Percentiles rank a stretch among this genome's conserved stretches.
Conservation (phyloP, 2,329 filamentous ascomycete species). For the Penicillium expansum region DNA sequence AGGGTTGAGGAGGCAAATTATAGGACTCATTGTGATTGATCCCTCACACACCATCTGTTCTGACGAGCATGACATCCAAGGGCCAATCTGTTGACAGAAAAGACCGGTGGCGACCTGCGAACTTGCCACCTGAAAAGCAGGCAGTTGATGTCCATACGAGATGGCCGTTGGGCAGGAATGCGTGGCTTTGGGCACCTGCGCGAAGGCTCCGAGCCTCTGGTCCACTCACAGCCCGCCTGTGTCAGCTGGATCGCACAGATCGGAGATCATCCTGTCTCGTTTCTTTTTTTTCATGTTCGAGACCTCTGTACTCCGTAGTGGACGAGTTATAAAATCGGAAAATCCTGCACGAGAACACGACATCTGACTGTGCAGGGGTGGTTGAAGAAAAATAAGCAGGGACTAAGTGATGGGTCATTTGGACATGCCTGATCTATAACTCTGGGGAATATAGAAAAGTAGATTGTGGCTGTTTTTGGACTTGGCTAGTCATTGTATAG, state of each 20-base stretch:
- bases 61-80: neutral
- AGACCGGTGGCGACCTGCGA: conserved; percentile 8
- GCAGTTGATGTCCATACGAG: conserved; percentile 8
- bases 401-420: neutral
- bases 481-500: neutral
- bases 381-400: conserved; percentile 5
- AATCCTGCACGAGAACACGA: conserved; percentile 7
- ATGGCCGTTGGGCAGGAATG: conserved; percentile 39
- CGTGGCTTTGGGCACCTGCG: conserved; percentile 37
- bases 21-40: conserved; percentile 2
- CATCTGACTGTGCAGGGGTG: neutral
- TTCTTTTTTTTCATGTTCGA: conserved; percentile 11
- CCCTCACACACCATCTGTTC: conserved; percentile 10
- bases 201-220: conserved; percentile 10
- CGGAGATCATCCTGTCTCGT: conserved; percentile 15
- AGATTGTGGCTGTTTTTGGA: neutral
- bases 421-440: neutral
- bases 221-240: conserved; percentile 19
- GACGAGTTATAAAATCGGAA: neutral
- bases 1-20: neutral
- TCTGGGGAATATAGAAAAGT: neutral
- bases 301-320: neutral
- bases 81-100: conserved; percentile 16
- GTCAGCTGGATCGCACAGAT: conserved; percentile 21
- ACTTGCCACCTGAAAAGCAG: conserved; percentile 20